These are phyloP conservation scores for Claviceps purpurea DNA, from an alignment of 2,329 filamentous ascomycete genomes.

Conservation along the genomic window DNA sequence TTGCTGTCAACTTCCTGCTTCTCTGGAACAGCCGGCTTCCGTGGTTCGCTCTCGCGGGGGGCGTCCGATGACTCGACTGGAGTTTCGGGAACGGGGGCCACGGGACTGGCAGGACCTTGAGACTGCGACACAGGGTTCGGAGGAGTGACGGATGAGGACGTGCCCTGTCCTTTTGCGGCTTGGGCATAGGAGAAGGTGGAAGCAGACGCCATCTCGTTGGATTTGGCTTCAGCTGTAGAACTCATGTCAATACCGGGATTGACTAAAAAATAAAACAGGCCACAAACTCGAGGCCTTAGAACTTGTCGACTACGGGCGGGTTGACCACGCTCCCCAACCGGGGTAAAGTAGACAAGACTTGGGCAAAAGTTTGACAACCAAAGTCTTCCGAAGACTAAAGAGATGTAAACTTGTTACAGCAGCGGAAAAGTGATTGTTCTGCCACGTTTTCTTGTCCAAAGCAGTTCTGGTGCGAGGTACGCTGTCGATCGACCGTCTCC, in stretches of 20 bases:
- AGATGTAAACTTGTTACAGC: background rate
- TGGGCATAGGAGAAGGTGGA: constrained; percentile 85
- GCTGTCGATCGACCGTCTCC: background rate
- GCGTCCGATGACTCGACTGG: constrained; percentile 14
- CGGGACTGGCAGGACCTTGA: constrained; percentile 14
- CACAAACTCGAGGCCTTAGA: constrained; percentile 2
- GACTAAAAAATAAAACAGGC: background rate
- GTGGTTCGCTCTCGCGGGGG: constrained; percentile 12
- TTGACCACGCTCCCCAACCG: constrained; percentile 9
- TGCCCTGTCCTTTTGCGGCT: constrained; percentile 69
- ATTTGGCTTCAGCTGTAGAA: constrained; percentile 15
- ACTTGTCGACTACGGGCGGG: constrained; percentile 3
- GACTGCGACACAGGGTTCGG: constrained; percentile 12
- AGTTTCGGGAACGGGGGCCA: constrained; percentile 13
- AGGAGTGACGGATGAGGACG: constrained; percentile 18
- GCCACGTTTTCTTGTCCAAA: background rate
- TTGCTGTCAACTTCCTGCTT: constrained; percentile 22
- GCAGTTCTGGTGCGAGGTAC: background rate
- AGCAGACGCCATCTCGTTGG: constrained; percentile 36
- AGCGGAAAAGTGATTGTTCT: background rate
- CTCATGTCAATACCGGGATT: constrained; percentile 8
- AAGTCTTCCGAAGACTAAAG: constrained; percentile 1
- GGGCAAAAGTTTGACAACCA: background rate
- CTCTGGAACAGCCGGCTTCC: constrained; percentile 12
- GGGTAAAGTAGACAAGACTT: constrained; percentile 5